Conservation (phyloP, 495 filamentous ascomycete genomes). For the Stereocaulon alpinum region DNA sequence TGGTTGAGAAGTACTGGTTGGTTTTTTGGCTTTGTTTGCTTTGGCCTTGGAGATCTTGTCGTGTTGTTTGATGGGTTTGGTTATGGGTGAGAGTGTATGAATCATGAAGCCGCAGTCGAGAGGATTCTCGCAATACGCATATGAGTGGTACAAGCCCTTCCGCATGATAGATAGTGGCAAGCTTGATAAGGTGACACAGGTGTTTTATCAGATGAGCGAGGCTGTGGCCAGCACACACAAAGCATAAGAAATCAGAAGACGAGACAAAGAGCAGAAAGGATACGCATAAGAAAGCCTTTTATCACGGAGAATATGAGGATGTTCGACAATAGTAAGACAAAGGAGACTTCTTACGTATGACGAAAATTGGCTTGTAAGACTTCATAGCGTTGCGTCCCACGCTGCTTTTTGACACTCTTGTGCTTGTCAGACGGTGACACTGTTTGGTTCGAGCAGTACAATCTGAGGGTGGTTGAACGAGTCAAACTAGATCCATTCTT, state of each 20-base stretch:
- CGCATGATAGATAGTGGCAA: neutral
- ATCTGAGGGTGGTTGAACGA: too few species aligned
- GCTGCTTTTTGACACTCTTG: too few species aligned
- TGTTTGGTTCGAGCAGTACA: too few species aligned
- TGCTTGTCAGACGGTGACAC: too few species aligned
- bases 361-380: too few species aligned
- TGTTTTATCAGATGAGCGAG: too few species aligned
- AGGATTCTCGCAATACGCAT: neutral
- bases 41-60: neutral
- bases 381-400: too few species aligned
- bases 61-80: too few species aligned
- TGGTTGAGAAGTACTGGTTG: neutral
- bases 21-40: neutral
- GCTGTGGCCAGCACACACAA: neutral
- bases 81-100: neutral
- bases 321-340: too few species aligned
- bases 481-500: too few species aligned
- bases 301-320: too few species aligned
- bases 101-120: neutral
- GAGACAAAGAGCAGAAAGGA: neutral
- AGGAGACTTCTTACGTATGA: too few species aligned
- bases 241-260: neutral
- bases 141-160: conserved; percentile 1
- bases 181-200: neutral
- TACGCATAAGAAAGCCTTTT: neutral